Conservation (phyloP, 805 yeast genomes). For the Isabelozyma pseudorhagii region DNA sequence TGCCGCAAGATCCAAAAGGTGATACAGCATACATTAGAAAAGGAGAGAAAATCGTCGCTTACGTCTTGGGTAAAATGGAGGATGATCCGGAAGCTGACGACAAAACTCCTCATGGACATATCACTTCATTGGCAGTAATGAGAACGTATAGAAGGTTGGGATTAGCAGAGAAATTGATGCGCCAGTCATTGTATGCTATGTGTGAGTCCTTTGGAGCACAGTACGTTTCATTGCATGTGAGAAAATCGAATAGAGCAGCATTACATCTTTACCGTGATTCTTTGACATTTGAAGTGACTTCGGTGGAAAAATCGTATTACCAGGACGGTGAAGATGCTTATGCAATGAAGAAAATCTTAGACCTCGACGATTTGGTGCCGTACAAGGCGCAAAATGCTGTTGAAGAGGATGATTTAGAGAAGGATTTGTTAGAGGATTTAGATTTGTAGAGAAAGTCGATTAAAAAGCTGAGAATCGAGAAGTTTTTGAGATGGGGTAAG, state of each 20-base stretch:
- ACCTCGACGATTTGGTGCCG: slow-evolving; percentile 60
- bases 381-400: slow-evolving; percentile 48
- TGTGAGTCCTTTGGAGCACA: slow-evolving; percentile 78
- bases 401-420: slow-evolving; percentile 52
- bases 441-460: background rate
- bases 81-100: slow-evolving; percentile 81
- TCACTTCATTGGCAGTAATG: slow-evolving; percentile 92
- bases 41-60: slow-evolving; percentile 89
- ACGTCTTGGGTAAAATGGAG: slow-evolving; percentile 94
- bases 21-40: slow-evolving; percentile 63
- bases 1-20: slow-evolving; percentile 43
- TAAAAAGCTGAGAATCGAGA: background rate
- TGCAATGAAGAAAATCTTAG: slow-evolving; percentile 77
- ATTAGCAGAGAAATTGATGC: slow-evolving; percentile 86
- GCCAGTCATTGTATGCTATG: slow-evolving; percentile 75
- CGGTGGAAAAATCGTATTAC: slow-evolving; percentile 84
- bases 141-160: slow-evolving; percentile 95
- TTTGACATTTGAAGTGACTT: slow-evolving; percentile 73
- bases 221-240: slow-evolving; percentile 87
- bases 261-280: slow-evolving; percentile 87
- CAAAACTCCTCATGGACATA: slow-evolving; percentile 85
- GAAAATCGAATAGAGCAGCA: slow-evolving; percentile 92
- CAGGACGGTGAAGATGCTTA: slow-evolving; percentile 98
- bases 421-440: slow-evolving; percentile 28
- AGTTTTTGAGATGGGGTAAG: background rate